Evolutionary conservation across 805 yeast species (phyloP).

Genomic region (Lipomyces lipofer): DNA sequence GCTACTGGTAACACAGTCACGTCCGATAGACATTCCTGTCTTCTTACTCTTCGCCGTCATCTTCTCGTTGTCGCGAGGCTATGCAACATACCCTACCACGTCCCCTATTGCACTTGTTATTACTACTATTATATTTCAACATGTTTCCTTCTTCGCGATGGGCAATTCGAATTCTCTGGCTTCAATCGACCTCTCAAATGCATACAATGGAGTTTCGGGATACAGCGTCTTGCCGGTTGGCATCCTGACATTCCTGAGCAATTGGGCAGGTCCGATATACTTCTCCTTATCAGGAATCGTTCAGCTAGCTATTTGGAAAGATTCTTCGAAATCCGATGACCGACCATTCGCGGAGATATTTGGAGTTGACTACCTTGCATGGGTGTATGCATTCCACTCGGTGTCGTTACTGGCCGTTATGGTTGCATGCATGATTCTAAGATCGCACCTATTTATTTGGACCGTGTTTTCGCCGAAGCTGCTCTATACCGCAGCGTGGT

Average conservation of each 20-base stretch:
- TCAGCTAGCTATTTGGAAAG: slow-evolving; percentile 24
- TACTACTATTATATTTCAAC: slow-evolving; percentile 52
- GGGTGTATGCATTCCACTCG: slow-evolving; percentile 55
- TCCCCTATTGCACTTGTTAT: slow-evolving; percentile 12
- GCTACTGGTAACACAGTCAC: slow-evolving; percentile 51
- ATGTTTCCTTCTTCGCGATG: slow-evolving; percentile 76
- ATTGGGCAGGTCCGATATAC: slow-evolving; percentile 81
- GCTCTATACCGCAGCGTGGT: slow-evolving; percentile 78
- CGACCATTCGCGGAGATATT: slow-evolving; percentile 28
- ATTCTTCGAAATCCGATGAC: background rate
- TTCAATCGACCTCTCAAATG: slow-evolving; percentile 84
- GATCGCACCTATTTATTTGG: slow-evolving; percentile 93
- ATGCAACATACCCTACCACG: background rate
- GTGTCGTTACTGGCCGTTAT: slow-evolving; percentile 59
- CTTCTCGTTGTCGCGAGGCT: slow-evolving; percentile 31
- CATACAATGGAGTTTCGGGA: slow-evolving; percentile 80
- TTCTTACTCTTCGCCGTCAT: slow-evolving; percentile 45
- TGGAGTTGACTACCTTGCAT: slow-evolving; percentile 34
- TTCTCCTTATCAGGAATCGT: slow-evolving; percentile 48
- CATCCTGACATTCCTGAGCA: slow-evolving; percentile 72
- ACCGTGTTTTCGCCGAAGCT: slow-evolving; percentile 95
- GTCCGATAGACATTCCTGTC: slow-evolving; percentile 57
- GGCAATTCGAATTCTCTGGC: slow-evolving; percentile 94
- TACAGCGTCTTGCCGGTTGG: slow-evolving; percentile 76
- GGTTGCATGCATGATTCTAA: slow-evolving; percentile 66